A percentile compares a stretch with the other conserved stretches of the same genome.
Evolutionary conservation across 192 early-diverging fungal species (phyloP).

Genomic region (Podila epigama): DNA sequence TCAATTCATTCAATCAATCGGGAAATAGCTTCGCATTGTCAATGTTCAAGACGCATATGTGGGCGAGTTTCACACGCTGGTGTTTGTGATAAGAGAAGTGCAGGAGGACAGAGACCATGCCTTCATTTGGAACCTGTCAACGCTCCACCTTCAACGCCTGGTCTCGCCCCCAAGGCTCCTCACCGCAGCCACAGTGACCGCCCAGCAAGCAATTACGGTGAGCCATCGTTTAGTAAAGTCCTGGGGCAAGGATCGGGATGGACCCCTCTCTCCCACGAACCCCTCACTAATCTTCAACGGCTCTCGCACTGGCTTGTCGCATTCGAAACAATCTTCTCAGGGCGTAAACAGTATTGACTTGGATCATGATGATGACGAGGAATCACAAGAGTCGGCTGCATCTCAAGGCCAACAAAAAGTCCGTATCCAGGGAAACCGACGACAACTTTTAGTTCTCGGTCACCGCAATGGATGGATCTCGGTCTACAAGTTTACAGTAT

Average conservation of each 20-base stretch:
- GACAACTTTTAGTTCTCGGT: conserved; percentile 39
- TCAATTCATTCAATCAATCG: too few species aligned
- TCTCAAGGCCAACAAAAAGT: conserved; percentile 4
- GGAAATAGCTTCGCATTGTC: conserved; percentile 36
- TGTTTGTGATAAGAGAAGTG: conserved; percentile 31
- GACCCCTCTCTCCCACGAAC: not conserved
- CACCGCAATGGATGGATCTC: conserved; percentile 42
- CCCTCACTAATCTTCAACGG: conserved; percentile 45
- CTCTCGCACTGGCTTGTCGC: conserved; percentile 29
- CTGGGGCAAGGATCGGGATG: conserved; percentile 27
- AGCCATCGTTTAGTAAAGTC: conserved; percentile 53
- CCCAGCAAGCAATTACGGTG: conserved; percentile 51
- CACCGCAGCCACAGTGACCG: conserved; percentile 42
- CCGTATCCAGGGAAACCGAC: conserved; percentile 30
- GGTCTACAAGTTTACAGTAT: conserved; percentile 41
- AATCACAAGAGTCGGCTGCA: too few species aligned
- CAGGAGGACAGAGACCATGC: conserved; percentile 38
- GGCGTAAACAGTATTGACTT: not conserved
- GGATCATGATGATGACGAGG: conserved; percentile 26
- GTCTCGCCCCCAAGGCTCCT: conserved; percentile 30
- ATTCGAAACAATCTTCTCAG: conserved; percentile 5
- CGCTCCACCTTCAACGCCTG: conserved; percentile 36
- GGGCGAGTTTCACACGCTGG: conserved; percentile 29
- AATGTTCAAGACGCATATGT: conserved; percentile 48
- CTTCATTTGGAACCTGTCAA: conserved; percentile 43